These are phyloP conservation scores for Lodderomyces theae DNA, from an alignment of 1,139 yeast species.

Conservation along the genomic window DNA sequence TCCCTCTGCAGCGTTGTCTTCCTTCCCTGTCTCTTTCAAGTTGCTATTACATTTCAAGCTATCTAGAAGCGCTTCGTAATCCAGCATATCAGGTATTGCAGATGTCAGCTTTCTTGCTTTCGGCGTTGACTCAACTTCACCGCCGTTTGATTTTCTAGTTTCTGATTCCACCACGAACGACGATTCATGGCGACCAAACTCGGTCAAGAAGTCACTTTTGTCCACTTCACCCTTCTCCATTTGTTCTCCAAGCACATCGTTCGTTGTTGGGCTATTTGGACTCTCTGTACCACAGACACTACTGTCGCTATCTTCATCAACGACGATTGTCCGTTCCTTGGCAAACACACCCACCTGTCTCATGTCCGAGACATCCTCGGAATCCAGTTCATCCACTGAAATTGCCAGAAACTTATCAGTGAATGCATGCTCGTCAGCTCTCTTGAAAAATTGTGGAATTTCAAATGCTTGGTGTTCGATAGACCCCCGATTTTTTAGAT, in stretches of 20 bases:
- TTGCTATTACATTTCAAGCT: not conserved
- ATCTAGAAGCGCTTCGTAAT: not conserved
- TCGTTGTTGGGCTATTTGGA: not conserved
- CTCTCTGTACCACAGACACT: not conserved
- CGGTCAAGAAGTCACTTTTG: not conserved
- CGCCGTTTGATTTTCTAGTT: not conserved
- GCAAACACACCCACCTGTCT: constrained; percentile 1
- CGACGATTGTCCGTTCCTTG: not conserved
- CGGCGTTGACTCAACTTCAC: not conserved
- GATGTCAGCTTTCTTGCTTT: not conserved
- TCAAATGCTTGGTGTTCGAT: not conserved
- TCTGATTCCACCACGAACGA: not conserved
- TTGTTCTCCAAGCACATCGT: too few species aligned
- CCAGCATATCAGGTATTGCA: not conserved
- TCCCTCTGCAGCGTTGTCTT: not conserved
- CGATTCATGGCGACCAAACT: not conserved
- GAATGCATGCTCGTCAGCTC: not conserved
- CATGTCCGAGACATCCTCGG: constrained; percentile 3
- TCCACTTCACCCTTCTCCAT: not conserved
- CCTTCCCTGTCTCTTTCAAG: not conserved
- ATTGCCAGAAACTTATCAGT: constrained; percentile 8
- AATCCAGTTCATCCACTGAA: constrained; percentile 11
- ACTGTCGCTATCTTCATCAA: constrained; percentile 2
- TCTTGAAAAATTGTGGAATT: constrained; percentile 9
- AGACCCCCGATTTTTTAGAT: not conserved